Percentiles rank a stretch among this genome's conserved stretches.
phyloP scores from a whole-genome alignment of 345 rosid genomes.

The Cardamine resedifolia region DNA sequence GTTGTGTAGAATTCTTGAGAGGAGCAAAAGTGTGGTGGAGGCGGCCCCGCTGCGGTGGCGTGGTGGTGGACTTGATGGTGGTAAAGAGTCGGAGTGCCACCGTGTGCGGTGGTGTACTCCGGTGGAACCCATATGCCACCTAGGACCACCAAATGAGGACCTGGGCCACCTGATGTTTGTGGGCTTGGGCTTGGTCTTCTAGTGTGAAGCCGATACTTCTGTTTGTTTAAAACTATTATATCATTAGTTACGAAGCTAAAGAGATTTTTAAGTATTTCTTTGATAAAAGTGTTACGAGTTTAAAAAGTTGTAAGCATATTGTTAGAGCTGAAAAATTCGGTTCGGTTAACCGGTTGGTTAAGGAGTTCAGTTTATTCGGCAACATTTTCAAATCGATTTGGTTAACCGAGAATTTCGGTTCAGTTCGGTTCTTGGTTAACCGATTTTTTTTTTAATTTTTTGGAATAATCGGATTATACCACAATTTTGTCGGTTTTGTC shows the following conservation, averaged over 20 bases:
- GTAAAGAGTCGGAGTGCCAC: conserved; percentile 56
- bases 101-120: conserved; percentile 74
- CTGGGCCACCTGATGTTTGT: conserved; percentile 57
- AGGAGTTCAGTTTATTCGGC: too few species aligned
- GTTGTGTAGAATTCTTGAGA: conserved; percentile 73
- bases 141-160: conserved; percentile 78
- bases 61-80: conserved; percentile 47
- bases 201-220: conserved; percentile 98
- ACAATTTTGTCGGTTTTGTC: too few species aligned
- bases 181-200: conserved; percentile 95
- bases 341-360: too few species aligned
- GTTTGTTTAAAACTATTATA: conserved; percentile 17
- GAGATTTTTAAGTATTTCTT: too few species aligned
- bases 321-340: too few species aligned
- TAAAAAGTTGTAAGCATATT: too few species aligned
- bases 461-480: too few species aligned
- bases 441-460: too few species aligned
- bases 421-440: too few species aligned
- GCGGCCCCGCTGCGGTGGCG: conserved; percentile 44
- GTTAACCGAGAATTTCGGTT: too few species aligned
- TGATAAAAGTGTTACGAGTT: too few species aligned
- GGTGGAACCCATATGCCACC: conserved; percentile 97
- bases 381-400: too few species aligned
- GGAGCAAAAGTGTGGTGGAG: conserved; percentile 70
- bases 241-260: not conserved